These are phyloP conservation scores for Ogataea henricii DNA, from an alignment of 805 yeast genomes.

Conservation along the genomic window DNA sequence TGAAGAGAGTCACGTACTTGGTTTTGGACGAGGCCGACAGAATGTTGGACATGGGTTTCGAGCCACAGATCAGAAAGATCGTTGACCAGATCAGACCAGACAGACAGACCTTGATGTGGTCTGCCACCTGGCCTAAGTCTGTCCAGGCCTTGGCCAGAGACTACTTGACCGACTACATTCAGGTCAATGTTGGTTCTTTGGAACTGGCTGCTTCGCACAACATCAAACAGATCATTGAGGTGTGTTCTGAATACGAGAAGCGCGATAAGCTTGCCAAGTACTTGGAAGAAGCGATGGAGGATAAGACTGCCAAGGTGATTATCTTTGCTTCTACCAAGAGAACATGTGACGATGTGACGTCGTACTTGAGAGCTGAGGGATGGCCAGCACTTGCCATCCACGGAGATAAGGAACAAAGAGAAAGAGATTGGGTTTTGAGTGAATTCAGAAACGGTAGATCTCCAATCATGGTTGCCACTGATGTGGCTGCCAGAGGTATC, in stretches of 20 bases:
- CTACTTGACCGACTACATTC: slow-evolving; percentile 89
- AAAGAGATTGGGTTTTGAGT: slow-evolving; percentile 97
- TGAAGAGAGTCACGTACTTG: slow-evolving; percentile 93
- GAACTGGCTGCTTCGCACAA: slow-evolving; percentile 97
- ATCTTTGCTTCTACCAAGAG: slow-evolving; percentile 97
- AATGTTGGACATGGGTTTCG: slow-evolving; percentile 99
- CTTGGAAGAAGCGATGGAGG: slow-evolving; percentile 76
- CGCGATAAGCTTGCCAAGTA: slow-evolving; percentile 86
- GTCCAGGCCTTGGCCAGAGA: slow-evolving; percentile 92
- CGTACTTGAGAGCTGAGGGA: slow-evolving; percentile 90
- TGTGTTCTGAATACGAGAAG: slow-evolving; percentile 88
- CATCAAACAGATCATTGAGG: slow-evolving; percentile 91
- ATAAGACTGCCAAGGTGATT: slow-evolving; percentile 73
- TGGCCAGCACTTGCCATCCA: slow-evolving; percentile 99
- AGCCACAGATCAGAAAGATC: slow-evolving; percentile 98
- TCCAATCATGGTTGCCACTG: slow-evolving; percentile 98
- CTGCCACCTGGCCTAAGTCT: slow-evolving; percentile 99
- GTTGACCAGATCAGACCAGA: slow-evolving; percentile 97
- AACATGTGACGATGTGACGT: slow-evolving; percentile 94
- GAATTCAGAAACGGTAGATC: slow-evolving; percentile 92
- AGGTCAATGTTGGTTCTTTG: slow-evolving; percentile 94
- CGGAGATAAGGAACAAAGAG: slow-evolving; percentile 97
- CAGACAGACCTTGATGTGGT: slow-evolving; percentile 99
- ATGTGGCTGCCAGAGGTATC: slow-evolving; percentile 99
- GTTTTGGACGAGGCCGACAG: slow-evolving; percentile 99